Evolutionary conservation across 208 protist genomes (phyloP).

Genomic region (Tritrichomonas foetus): DNA sequence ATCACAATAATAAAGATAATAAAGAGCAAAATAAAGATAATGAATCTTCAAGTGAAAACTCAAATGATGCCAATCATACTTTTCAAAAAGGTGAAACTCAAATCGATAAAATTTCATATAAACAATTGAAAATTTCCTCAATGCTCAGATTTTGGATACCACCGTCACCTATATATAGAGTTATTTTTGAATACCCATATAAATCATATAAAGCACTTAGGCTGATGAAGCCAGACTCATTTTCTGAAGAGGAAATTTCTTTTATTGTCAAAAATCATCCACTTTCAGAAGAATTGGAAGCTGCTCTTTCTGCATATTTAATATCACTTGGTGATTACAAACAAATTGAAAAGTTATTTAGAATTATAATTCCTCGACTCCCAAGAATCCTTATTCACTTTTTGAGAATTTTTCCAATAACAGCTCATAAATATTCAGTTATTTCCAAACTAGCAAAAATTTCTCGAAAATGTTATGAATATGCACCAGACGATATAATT

Average conservation of each 20-base stretch:
- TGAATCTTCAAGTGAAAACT: no score
- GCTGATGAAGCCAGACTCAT: neutral
- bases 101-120: no score
- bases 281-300: neutral
- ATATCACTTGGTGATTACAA: neutral
- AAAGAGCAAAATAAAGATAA: neutral
- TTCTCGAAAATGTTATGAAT: no score
- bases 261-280: neutral
- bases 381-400: neutral
- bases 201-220: neutral
- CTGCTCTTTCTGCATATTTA: neutral
- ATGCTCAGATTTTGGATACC: neutral
- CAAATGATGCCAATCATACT: no score
- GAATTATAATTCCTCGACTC: neutral
- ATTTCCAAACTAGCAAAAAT: no score
- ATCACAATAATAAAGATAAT: neutral
- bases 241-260: neutral
- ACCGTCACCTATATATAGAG: neutral
- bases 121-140: neutral
- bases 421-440: neutral
- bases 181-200: conserved; percentile 15
- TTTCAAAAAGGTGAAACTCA: no score
- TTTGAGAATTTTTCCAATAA: neutral
- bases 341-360: neutral
- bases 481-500: neutral